Conservation (phyloP, 768 basidiomycete species). For the Cyclocybe aegerita region DNA sequence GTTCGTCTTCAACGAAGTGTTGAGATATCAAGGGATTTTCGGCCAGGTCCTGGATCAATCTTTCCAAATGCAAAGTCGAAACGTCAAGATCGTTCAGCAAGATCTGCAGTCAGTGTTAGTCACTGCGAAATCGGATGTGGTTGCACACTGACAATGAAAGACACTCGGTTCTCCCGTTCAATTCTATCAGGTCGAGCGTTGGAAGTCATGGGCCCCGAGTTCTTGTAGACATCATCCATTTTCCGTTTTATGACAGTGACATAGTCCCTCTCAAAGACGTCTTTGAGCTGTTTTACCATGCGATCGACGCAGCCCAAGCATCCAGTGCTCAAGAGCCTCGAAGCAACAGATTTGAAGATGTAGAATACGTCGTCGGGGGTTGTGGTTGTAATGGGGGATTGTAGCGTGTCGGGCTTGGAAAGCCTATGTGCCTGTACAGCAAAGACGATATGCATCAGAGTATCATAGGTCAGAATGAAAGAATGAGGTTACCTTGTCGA, state of each 20-base stretch:
- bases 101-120: slow-evolving; percentile 46
- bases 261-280: slow-evolving; percentile 82
- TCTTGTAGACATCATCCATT: slow-evolving; percentile 85
- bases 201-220: slow-evolving; percentile 38
- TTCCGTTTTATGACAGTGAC: slow-evolving; percentile 78
- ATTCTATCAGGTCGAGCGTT: slow-evolving; percentile 65
- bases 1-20: slow-evolving; percentile 63
- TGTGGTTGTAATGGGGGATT: slow-evolving; percentile 65
- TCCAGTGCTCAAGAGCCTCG: slow-evolving; percentile 77
- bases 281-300: slow-evolving; percentile 62
- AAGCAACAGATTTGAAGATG: slow-evolving; percentile 82
- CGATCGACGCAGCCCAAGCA: slow-evolving; percentile 56
- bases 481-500: slow-evolving; percentile 69
- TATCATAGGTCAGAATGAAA: background rate
- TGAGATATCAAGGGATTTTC: slow-evolving; percentile 57
- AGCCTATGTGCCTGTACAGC: slow-evolving; percentile 77
- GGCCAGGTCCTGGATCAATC: slow-evolving; percentile 66
- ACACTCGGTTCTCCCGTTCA: slow-evolving; percentile 75
- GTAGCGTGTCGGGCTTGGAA: slow-evolving; percentile 69
- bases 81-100: slow-evolving; percentile 93
- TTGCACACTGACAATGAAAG: slow-evolving; percentile 75
- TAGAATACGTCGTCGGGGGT: slow-evolving; percentile 96
- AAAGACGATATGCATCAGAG: background rate
- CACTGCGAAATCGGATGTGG: background rate
- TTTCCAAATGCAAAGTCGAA: slow-evolving; percentile 86